These are phyloP conservation scores for Acacia acuminata DNA, from an alignment of 306 rosid species.

Conservation along the genomic window DNA sequence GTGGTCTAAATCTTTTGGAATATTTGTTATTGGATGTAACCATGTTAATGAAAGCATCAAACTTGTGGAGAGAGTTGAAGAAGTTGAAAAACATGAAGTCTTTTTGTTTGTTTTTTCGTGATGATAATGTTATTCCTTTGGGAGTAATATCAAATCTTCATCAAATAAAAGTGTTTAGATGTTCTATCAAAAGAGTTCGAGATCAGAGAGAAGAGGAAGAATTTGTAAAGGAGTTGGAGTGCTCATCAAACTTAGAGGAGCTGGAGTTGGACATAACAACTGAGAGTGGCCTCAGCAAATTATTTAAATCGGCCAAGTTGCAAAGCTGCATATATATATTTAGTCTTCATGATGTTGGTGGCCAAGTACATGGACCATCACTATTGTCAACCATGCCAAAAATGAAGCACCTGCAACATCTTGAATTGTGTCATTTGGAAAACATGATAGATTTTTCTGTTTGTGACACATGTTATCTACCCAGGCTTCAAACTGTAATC, in stretches of 20 bases:
- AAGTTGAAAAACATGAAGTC: neutral
- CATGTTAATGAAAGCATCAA: rapidly evolving
- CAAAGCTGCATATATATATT: neutral
- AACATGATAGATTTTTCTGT: neutral
- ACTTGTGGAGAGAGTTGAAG: neutral
- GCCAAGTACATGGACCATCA: neutral
- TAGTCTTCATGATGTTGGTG: rapidly evolving
- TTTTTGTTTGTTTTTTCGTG: too few relatives aligned
- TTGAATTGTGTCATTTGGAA: too few relatives aligned
- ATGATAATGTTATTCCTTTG: neutral
- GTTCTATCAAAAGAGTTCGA: too few relatives aligned
- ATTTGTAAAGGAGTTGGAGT: neutral
- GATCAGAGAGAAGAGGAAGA: neutral
- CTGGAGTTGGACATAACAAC: neutral
- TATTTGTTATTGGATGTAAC: too few relatives aligned
- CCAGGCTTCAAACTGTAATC: neutral
- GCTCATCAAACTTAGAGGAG: neutral
- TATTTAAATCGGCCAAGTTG: neutral
- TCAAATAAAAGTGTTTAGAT: neutral
- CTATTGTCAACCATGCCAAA: neutral
- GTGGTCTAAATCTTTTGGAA: neutral
- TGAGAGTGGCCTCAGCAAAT: too few relatives aligned
- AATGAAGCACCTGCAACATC: neutral
- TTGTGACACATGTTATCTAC: neutral
- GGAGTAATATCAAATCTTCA: neutral